Evolutionary conservation across 1,284 basidiomycete genomes (phyloP), one percentile per base, ranked within the genome.

Genomic region (Tilletia indica): DNA sequence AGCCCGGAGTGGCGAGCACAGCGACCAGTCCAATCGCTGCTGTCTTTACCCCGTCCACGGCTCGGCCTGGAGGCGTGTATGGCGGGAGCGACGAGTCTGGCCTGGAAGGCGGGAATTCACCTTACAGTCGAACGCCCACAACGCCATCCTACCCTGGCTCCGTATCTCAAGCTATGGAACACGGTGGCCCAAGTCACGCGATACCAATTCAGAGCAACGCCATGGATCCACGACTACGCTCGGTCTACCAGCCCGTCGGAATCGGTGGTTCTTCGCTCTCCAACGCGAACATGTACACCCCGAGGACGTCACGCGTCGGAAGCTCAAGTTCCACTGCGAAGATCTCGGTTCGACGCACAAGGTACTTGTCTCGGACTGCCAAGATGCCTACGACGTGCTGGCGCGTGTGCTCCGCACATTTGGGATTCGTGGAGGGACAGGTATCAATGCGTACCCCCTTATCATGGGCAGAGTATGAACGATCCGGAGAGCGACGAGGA

Each of bases 321-420:
- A 80, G 36, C 79, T 84, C 73, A 84, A 84, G 70, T 83, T 84
- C 72, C 78, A 82, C 68, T 78, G 78, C 48, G 77, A 80, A 38
- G 69, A 70, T 19, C 78, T 81, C 70, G 81, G 81, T 61, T 77
- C 80, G 2, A 80, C 78, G 1, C 77, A 80, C 47, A 80, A 77
- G 38, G 78, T 84, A 56, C 78, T 79, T 48, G 81, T 84, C 56
- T 75, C 74, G 66, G 82, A 82, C 56, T 82, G 82, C 63, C 64
- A 76, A 16, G 78, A 80, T 54, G 80, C 81, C 4, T 73, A 75
- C 71, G 82, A 83, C 19, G 78, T 84, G 56, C 77, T 84, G 69
- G 73, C 78, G 11, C 74, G 80, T 14, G 82, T 84, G n/a, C 77
- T 83, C 61, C 77, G 75, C 48, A 83, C 82, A 76, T 84, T 84